These are phyloP conservation scores for Fusarium sacchari DNA, from an alignment of 2,329 filamentous ascomycete species.

Conservation along the genomic window DNA sequence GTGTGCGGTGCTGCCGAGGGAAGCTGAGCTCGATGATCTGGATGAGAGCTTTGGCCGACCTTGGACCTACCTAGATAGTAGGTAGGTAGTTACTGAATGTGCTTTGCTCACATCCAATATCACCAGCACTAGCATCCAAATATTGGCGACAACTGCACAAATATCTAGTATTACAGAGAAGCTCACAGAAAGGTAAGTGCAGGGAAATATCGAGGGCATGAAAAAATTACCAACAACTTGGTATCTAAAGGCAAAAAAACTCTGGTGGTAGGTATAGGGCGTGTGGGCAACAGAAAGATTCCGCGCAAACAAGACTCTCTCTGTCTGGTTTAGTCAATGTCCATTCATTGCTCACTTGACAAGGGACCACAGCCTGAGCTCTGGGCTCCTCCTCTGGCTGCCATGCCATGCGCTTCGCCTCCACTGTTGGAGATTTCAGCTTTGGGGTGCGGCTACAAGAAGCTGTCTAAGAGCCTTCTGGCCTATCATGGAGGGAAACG, in stretches of 20 bases:
- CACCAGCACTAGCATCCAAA: constrained; percentile 14
- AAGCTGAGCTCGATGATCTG: constrained; percentile 34
- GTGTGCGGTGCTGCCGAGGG: constrained; percentile 38
- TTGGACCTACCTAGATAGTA: constrained; percentile 1
- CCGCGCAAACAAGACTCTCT: constrained; percentile 36
- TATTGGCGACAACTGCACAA: constrained; percentile 8
- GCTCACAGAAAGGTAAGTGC: constrained; percentile 12
- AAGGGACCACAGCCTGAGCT: constrained; percentile 34
- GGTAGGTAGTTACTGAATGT: neutral
- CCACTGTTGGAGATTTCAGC: constrained; percentile 40
- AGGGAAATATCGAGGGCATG: constrained; percentile 9
- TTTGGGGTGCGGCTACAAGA: constrained; percentile 39
- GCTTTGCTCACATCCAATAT: constrained; percentile 19
- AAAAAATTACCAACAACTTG: constrained; percentile 1
- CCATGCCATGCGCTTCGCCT: constrained; percentile 30
- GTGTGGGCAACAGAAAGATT: constrained; percentile 38
- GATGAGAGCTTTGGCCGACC: constrained; percentile 23
- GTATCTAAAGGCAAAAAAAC: constrained; percentile 8
- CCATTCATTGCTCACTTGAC: constrained; percentile 29
- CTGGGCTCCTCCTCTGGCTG: constrained; percentile 26
- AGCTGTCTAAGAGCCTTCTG: constrained; percentile 42
- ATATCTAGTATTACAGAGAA: neutral
- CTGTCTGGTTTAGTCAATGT: constrained; percentile 17
- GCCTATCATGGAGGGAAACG: constrained; percentile 37
- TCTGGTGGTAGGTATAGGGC: constrained; percentile 41